phyloP scores from a whole-genome alignment of 2,329 filamentous ascomycete species.

The Rhinocladiella mackenziei region DNA sequence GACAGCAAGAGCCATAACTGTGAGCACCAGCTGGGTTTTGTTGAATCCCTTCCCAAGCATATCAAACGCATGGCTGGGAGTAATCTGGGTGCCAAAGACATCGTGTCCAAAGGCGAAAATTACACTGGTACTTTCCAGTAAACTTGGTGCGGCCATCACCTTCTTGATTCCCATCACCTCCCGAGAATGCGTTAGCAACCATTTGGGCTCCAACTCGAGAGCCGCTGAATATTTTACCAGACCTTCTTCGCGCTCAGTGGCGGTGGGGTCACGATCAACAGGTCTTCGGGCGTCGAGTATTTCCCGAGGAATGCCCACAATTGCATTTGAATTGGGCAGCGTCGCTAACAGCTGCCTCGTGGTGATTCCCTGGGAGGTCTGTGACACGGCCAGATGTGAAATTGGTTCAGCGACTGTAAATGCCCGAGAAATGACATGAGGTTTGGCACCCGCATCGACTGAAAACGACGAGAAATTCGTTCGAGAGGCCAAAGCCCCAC shows the following conservation, averaged over 20 bases:
- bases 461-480: constrained; percentile 74
- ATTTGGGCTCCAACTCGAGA: constrained; percentile 78
- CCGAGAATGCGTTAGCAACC: constrained; percentile 73
- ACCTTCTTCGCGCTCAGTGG: constrained; percentile 78
- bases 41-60: constrained; percentile 91
- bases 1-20: constrained; percentile 71
- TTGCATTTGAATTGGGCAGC: constrained; percentile 66
- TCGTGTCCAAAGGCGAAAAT: constrained; percentile 83
- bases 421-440: constrained; percentile 73
- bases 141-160: constrained; percentile 70
- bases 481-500: constrained; percentile 64
- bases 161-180: constrained; percentile 72
- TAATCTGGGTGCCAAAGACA: constrained; percentile 78
- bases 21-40: constrained; percentile 77
- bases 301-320: constrained; percentile 73
- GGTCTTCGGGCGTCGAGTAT: constrained; percentile 83
- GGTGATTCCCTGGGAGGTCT: constrained; percentile 88
- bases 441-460: constrained; percentile 59
- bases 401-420: constrained; percentile 79
- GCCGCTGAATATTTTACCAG: constrained; percentile 70
- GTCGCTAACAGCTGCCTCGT: constrained; percentile 76
- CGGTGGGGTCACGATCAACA: constrained; percentile 74
- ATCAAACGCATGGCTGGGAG: constrained; percentile 88
- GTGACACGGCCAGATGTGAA: constrained; percentile 73
- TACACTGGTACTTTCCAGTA: constrained; percentile 87